A percentile compares a stretch with the other conserved stretches of the same genome.
Conservation (phyloP, 108 stramenopile genomes). For the Cyclotella distinguenda region DNA sequence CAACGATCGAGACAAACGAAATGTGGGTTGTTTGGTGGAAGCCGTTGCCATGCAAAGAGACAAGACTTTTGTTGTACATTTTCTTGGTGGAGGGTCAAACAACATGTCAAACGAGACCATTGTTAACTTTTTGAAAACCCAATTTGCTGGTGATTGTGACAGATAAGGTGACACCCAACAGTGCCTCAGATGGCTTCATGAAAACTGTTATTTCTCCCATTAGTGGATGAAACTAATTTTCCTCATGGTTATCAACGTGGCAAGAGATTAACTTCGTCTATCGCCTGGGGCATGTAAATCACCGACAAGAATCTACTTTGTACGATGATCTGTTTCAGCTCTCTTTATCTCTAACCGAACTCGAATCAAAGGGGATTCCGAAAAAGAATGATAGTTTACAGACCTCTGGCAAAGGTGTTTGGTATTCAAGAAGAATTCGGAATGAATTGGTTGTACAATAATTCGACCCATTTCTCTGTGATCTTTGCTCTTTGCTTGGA, state of each 20-base stretch:
- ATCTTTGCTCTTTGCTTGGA: constrained; percentile 1
- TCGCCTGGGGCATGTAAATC: constrained; percentile 2
- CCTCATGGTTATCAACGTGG: background rate
- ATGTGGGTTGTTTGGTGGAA: background rate
- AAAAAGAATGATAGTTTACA: constrained; percentile 6
- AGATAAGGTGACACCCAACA: constrained; percentile 2
- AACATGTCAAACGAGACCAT: background rate
- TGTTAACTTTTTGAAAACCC: background rate
- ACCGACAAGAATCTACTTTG: background rate
- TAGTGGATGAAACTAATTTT: constrained; percentile 14
- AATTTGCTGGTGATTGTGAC: background rate
- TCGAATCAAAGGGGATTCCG: background rate
- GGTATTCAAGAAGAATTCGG: background rate
- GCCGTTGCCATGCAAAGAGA: background rate
- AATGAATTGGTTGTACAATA: constrained; percentile 5
- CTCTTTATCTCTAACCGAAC: background rate
- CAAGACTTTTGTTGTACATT: constrained; percentile 3
- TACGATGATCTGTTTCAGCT: background rate
- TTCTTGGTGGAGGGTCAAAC: background rate
- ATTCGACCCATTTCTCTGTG: background rate
- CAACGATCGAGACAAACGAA: background rate
- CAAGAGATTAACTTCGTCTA: constrained; percentile 1
- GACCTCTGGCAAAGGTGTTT: constrained; percentile 4
- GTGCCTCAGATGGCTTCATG: constrained; percentile 13
- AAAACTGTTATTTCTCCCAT: background rate